These are phyloP conservation scores for Juncus inflexus DNA, from an alignment of 176 grass and related monocot genomes.

Conservation along the genomic window DNA sequence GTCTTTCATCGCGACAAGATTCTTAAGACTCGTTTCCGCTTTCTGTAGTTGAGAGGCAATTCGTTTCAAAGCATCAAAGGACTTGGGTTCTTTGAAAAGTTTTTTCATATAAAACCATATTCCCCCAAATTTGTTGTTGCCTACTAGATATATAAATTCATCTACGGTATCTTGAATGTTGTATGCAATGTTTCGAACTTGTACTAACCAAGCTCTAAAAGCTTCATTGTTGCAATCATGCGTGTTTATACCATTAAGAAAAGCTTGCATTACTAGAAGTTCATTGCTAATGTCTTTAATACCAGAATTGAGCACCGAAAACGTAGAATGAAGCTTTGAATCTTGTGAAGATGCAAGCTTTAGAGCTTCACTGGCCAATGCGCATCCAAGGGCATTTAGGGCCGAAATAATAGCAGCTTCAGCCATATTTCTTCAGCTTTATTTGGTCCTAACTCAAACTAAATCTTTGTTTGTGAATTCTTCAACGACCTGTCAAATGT, in stretches of 20 bases:
- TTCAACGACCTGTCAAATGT: too few relatives aligned
- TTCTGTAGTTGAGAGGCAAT: conserved; percentile 12
- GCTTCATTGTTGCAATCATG: conserved; percentile 4
- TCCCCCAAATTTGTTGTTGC: conserved; percentile 13
- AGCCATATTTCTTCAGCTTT: conserved; percentile 22
- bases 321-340: neutral
- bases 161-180: conserved; percentile 41
- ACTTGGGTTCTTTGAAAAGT: conserved; percentile 19
- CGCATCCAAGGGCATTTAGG: neutral
- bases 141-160: conserved; percentile 21
- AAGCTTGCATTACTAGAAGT: conserved; percentile 26
- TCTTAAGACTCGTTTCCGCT: conserved; percentile 10
- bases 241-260: conserved; percentile 24
- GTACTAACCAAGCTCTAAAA: conserved; percentile 11
- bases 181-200: conserved; percentile 30
- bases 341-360: neutral
- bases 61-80: conserved; percentile 14
- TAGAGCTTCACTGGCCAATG: conserved; percentile 7
- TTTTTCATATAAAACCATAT: conserved; percentile 2
- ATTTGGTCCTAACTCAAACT: too few relatives aligned
- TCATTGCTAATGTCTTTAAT: conserved; percentile 20
- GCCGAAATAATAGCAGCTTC: conserved; percentile 22
- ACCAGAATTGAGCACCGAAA: conserved; percentile 11
- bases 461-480: too few relatives aligned
- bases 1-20: neutral